Conservation (phyloP, 768 basidiomycete species). For the Pisolithus microcarpus region DNA sequence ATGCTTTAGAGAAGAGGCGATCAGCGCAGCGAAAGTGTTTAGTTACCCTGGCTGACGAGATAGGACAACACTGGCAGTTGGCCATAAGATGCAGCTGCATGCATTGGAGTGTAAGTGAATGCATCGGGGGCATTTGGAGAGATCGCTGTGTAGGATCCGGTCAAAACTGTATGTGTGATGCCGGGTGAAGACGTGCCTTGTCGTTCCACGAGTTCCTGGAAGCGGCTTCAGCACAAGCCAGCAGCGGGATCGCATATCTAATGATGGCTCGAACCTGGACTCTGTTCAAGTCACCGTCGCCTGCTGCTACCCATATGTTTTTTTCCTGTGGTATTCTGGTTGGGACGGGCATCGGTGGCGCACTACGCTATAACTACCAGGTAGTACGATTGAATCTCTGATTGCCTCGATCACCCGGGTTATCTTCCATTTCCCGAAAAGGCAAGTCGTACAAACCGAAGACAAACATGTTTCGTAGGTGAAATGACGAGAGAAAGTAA, state of each 20-base stretch:
- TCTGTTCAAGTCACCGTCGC: constrained; percentile 77
- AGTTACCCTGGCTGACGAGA: constrained; percentile 61
- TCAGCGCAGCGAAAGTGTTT: background rate
- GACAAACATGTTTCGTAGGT: no score
- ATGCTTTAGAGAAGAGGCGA: background rate
- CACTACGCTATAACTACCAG: constrained; percentile 9
- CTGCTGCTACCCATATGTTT: constrained; percentile 93
- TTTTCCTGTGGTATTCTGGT: constrained; percentile 24
- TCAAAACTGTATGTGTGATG: constrained; percentile 24
- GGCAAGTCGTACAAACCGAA: no score
- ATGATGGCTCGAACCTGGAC: constrained; percentile 46
- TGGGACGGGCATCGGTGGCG: constrained; percentile 29
- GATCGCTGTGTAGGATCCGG: constrained; percentile 35
- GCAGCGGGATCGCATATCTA: background rate
- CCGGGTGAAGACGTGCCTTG: constrained; percentile 38
- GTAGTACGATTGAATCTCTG: no score
- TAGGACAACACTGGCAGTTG: constrained; percentile 72
- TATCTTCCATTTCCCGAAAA: no score
- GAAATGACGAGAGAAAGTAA: no score
- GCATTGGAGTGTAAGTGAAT: constrained; percentile 83
- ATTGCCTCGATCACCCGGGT: no score
- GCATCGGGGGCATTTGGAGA: constrained; percentile 68
- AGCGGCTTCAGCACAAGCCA: background rate
- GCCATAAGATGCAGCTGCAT: constrained; percentile 91
- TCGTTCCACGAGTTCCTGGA: constrained; percentile 53